Percentiles rank a stretch among this genome's conserved stretches.
Evolutionary conservation across 495 filamentous ascomycete genomes (phyloP).

Genomic region (Astrothelium subdiscretum): DNA sequence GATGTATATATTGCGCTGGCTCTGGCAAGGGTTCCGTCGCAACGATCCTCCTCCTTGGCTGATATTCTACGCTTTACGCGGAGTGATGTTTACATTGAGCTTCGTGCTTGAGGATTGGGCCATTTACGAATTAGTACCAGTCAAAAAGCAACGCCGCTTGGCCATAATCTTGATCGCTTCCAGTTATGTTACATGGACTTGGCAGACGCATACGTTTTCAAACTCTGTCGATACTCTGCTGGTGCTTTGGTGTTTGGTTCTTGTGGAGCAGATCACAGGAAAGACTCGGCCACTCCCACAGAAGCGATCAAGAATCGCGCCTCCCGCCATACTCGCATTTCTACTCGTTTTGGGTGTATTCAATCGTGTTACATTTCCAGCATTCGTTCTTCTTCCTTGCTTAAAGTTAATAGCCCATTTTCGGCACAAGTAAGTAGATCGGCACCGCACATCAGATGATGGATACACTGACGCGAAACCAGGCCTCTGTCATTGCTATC

Average conservation of each 20-base stretch:
- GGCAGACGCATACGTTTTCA: constrained; percentile 96
- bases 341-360: constrained; percentile 77
- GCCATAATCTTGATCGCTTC: constrained; percentile 78
- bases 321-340: constrained; percentile 64
- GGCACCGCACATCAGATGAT: neutral
- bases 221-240: constrained; percentile 91
- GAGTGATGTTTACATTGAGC: constrained; percentile 83
- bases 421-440: constrained; percentile 51
- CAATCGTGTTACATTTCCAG: constrained; percentile 94
- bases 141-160: constrained; percentile 55
- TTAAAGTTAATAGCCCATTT: constrained; percentile 78
- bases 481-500: constrained; percentile 60
- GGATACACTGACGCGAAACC: neutral
- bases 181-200: constrained; percentile 97
- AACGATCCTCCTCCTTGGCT: constrained; percentile 48
- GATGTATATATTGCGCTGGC: constrained; percentile 80
- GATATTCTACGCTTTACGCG: constrained; percentile 78
- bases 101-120: constrained; percentile 98
- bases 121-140: constrained; percentile 75
- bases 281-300: constrained; percentile 31
- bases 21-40: constrained; percentile 54
- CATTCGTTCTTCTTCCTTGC: constrained; percentile 71
- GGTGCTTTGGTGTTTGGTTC: constrained; percentile 81
- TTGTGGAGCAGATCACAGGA: constrained; percentile 72
- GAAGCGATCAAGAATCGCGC: constrained; percentile 62